Base-by-base conservation (phyloP, 805 yeast species). In the Pichia nanzhaoensis region DNA sequence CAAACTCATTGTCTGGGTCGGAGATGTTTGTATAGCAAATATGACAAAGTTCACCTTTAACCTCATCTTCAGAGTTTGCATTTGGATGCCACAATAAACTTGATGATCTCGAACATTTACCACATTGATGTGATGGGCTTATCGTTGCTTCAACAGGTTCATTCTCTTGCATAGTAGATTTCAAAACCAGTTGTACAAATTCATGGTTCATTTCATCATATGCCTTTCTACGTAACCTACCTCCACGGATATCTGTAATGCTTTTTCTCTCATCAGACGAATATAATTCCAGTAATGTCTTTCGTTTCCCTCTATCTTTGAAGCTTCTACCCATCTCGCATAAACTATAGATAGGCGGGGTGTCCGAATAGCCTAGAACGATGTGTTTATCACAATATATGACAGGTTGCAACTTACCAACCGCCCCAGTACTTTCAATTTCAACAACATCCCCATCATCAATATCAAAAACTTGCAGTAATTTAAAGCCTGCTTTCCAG, bases 401-500 rank as follows among this genome's bases (percentile, higher is more conserved):
- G 3, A 64, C 59, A 1, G 81, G 82, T 21, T 54, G 55, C 8
- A 77, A 59, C 33, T 53, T 67, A 1, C 82, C 82, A 17, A 50
- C 41, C 1, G 51, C 30, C 30, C 38, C 43, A 1, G 50, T 58
- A 4, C 60, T 64, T 36, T 42, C 51, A 40, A 58, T 36, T 40
- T 51, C 55, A 30, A 58, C 47, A 20, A 46, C 36, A 34, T 46
- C 44, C 12, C 49, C 45, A 37, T 34, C 19, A 37, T 37, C 8
- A 48, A 50, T 17, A 37, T 48, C 38, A 50, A 54, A 35, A 9
- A 42, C 19, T 54, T 55, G 55, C 22, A 58, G 49, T 5, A 78
- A 51, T 38, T 65, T 67, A 53, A 84, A 82, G 2, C 90, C 91
- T 39, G 80, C 49, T 45, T 61, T 59, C 52, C 65, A 69, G n/a